Base-by-base conservation (phyloP, 768 basidiomycete species). In the Suillus tomentosus region DNA sequence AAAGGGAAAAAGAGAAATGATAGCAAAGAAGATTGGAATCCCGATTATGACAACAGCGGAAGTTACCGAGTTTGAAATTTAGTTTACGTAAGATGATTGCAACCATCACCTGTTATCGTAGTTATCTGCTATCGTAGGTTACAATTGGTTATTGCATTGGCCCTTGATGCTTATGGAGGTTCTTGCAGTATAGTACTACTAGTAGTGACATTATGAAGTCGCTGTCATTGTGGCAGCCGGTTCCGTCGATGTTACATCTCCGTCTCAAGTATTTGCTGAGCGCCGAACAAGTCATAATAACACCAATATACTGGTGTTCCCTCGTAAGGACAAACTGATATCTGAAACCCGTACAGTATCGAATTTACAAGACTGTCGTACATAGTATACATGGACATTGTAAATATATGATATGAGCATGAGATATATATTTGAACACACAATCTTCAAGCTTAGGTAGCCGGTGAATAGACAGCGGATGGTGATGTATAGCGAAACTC, bases 21-120 rank as follows among this genome's bases (percentile, higher is more conserved):
- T n/a, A 13, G 10, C 5, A 19, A 54, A 1, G 31, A n/a, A 34
- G 19, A 54, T 54, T 54, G 6, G 10, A 54, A 36, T 54, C 31
- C 53, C 53, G 53, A 54, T 54, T 54, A 19, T 54, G 10, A 36
- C 31, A 54, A n/a, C 19, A 34, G 10, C 53, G 53, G 53, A 13
- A 54, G 34, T 6, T 54, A 34, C 53, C 53, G 53, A 31, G 2
- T 36, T n/a, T 11, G 19, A 36, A 54, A 10, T 36, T 34, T 11
- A 54, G 53, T 54, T 54, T 36, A 37, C 36, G 10, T 37, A 37
- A 37, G 31, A 31, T 6, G 6, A 31, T 5, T 31, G 31, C 1
- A 31, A 31, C 31, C 31, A 3, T n/a, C 22, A 22, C 3, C 5
- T 2, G 47, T 48, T 48, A 22, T 47, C 45, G 45, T 31, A 31